Conservation (phyloP, 139 green algal species). For the Yamagishiella unicocca region DNA sequence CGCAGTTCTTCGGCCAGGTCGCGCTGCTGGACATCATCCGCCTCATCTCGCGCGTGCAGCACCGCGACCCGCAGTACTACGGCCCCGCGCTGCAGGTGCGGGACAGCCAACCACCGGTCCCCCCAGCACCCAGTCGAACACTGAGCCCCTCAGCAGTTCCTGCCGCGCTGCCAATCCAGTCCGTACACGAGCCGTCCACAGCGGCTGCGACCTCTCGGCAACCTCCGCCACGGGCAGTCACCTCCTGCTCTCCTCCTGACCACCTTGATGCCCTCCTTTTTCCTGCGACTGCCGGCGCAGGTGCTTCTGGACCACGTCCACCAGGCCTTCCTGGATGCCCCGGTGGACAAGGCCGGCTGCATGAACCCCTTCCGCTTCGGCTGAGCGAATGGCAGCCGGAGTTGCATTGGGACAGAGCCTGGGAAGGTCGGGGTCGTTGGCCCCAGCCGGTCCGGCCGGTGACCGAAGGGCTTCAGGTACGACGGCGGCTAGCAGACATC, state of each 20-base stretch:
- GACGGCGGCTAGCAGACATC: too few relatives aligned
- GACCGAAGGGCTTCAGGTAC: too few relatives aligned
- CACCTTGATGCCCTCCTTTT: background rate
- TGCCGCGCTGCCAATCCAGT: too few relatives aligned
- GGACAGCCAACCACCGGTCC: background rate
- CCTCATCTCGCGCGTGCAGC: slow-evolving; percentile 9
- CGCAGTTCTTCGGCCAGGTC: slow-evolving; percentile 27
- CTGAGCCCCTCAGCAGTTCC: background rate
- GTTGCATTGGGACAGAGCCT: too few relatives aligned
- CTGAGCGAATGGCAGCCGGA: too few relatives aligned
- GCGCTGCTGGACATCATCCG: slow-evolving; percentile 45
- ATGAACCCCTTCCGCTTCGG: slow-evolving; percentile 40
- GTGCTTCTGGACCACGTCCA: slow-evolving; percentile 35
- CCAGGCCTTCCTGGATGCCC: slow-evolving; percentile 37
- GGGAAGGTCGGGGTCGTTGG: too few relatives aligned
- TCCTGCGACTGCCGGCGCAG: background rate
- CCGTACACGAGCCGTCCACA: too few relatives aligned
- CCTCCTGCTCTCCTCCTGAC: too few relatives aligned
- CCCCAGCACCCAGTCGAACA: background rate
- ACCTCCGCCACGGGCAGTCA: too few relatives aligned
- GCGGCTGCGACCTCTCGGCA: too few relatives aligned
- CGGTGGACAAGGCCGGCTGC: slow-evolving; percentile 17
- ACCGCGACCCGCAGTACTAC: slow-evolving; percentile 37
- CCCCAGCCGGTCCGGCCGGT: too few relatives aligned
- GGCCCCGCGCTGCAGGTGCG: slow-evolving; percentile 18